Conservation (phyloP, 164 flowering plant genomes). For the Tetrastigma voinierianum region DNA sequence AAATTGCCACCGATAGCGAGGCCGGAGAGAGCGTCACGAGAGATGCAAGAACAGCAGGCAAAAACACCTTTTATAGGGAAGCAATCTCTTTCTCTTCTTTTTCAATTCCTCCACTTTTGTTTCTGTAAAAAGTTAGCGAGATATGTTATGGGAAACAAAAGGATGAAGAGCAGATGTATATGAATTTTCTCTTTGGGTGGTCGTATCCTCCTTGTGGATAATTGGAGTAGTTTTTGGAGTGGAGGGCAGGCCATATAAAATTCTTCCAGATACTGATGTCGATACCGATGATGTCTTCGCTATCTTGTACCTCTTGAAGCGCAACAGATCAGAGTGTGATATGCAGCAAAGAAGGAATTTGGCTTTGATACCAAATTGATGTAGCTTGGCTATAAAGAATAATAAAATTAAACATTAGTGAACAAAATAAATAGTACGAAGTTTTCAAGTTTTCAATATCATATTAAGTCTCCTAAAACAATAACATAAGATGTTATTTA, state of each 20-base stretch:
- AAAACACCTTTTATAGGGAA: conserved; percentile 10
- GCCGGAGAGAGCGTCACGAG: background rate
- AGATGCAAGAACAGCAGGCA: background rate
- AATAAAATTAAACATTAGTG: no score
- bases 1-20: conserved; percentile 12
- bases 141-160: background rate
- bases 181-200: background rate
- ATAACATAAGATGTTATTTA: no score
- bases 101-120: background rate
- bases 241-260: conserved; percentile 39
- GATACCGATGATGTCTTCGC: conserved; percentile 95
- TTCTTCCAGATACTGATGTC: conserved; percentile 81
- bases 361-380: no score
- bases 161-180: background rate
- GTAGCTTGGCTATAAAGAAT: no score
- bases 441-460: no score
- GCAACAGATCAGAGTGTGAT: conserved; percentile 66
- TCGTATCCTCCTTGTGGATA: no score
- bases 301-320: conserved; percentile 78
- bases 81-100: background rate
- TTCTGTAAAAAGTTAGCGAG: conserved; percentile 3
- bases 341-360: no score
- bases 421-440: no score
- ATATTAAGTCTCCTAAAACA: no score
- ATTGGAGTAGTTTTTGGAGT: conserved; percentile 18